phyloP scores from a whole-genome alignment of 2,329 filamentous ascomycete genomes.

The Fusarium aywerte region DNA sequence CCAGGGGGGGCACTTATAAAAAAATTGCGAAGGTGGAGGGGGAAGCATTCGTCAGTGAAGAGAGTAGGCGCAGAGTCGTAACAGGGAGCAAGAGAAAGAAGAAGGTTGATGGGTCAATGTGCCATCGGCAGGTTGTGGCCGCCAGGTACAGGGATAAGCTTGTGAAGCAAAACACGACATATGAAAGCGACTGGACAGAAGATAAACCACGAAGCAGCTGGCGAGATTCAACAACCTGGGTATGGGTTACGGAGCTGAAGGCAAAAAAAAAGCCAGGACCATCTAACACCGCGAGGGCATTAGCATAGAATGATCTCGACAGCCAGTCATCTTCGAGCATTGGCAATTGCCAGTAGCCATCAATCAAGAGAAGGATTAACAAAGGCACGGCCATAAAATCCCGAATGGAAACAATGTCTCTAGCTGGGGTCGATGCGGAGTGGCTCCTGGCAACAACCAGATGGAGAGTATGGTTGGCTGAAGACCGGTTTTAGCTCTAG shows the following conservation, averaged over 20 bases:
- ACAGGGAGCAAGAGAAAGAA: constrained; percentile 14
- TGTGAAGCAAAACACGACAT: constrained; percentile 36
- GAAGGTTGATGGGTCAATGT: constrained; percentile 32
- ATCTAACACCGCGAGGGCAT: constrained; percentile 24
- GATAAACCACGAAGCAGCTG: constrained; percentile 20
- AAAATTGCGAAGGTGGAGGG: constrained; percentile 17
- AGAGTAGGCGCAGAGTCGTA: constrained; percentile 7
- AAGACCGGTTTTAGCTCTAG: constrained; percentile 6
- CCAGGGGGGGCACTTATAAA: constrained; percentile 29
- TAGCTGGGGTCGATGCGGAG: constrained; percentile 23
- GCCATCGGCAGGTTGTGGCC: constrained; percentile 17
- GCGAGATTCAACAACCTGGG: constrained; percentile 27
- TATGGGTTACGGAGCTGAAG: constrained; percentile 22
- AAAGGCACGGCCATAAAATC: constrained; percentile 21
- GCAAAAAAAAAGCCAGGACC: constrained; percentile 18
- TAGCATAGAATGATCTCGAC: constrained; percentile 4
- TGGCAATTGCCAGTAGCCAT: constrained; percentile 6
- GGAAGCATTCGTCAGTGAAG: constrained; percentile 14
- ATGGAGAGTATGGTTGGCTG: constrained; percentile 26
- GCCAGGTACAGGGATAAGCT: constrained; percentile 34
- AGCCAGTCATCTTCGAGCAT: constrained; percentile 22
- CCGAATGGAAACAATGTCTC: constrained; percentile 15
- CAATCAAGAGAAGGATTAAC: constrained; percentile 14
- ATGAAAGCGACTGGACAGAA: constrained; percentile 29
- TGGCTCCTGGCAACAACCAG: constrained; percentile 9